A percentile compares a stretch with the other conserved stretches of the same genome.
Conservation (phyloP, 2,329 filamentous ascomycete species). For the Monosporascus sp. region DNA sequence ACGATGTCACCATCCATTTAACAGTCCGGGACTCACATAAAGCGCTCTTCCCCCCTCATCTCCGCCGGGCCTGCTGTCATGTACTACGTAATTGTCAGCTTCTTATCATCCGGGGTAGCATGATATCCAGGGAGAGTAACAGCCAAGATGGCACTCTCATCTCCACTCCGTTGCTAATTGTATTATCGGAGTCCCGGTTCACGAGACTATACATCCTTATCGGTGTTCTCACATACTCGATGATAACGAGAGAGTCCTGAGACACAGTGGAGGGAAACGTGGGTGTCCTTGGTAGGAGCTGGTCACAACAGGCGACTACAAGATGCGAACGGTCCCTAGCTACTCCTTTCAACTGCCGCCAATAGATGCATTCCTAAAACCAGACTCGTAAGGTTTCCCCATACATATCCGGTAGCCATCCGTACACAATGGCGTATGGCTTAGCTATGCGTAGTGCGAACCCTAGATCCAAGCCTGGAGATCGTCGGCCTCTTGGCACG, state of each 20-base stretch:
- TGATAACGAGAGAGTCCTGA: not conserved
- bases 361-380: not conserved
- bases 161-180: not conserved
- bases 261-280: not conserved
- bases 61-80: not conserved
- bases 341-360: not conserved
- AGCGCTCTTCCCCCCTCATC: not conserved
- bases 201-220: not conserved
- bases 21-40: not conserved
- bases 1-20: not conserved
- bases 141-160: not conserved
- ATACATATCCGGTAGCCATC: not conserved
- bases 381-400: not conserved
- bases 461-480: not conserved
- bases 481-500: not conserved
- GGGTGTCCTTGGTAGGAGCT: not conserved
- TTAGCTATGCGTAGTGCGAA: not conserved
- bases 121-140: not conserved
- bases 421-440: not conserved
- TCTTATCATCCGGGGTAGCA: not conserved
- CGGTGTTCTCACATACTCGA: not conserved
- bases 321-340: not conserved
- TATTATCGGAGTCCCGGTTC: not conserved
- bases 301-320: not conserved
- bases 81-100: not conserved